These are phyloP conservation scores for Cytospora piceicola DNA, from an alignment of 2,329 filamentous ascomycete species.

Conservation along the genomic window DNA sequence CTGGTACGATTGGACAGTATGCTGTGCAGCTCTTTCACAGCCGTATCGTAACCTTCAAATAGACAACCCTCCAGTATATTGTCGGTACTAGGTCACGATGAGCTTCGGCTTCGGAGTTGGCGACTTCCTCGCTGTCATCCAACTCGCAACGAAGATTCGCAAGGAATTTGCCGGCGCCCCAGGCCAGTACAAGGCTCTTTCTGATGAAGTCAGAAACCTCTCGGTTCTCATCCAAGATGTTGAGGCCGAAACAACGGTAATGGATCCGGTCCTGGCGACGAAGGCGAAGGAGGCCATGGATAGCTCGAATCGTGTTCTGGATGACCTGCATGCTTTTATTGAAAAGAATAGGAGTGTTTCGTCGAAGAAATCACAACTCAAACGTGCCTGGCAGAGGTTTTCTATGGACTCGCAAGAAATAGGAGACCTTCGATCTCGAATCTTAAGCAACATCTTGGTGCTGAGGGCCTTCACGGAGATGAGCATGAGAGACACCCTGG, in stretches of 20 bases:
- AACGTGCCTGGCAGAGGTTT: not conserved
- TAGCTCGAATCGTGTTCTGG: not conserved
- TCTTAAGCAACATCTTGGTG: not conserved
- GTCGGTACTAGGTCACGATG: not conserved
- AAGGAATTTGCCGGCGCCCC: not conserved
- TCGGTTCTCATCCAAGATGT: not conserved
- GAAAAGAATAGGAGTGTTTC: not conserved
- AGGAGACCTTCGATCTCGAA: not conserved
- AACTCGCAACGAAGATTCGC: not conserved
- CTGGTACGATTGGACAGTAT: too few species aligned
- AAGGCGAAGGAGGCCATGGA: not conserved
- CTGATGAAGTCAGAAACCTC: not conserved
- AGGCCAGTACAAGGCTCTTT: not conserved
- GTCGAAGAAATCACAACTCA: not conserved
- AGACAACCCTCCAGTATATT: too few species aligned
- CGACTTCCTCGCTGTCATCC: not conserved
- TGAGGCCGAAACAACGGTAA: not conserved
- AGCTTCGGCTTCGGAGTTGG: conserved; percentile 2
- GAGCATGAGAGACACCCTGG: not conserved
- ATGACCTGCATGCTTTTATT: not conserved
- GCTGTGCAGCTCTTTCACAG: too few species aligned
- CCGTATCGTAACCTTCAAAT: too few species aligned
- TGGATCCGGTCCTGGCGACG: not conserved
- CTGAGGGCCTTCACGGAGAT: not conserved
- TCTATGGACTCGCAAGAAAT: not conserved